Evolutionary conservation across 73 alveolate species (phyloP), one percentile per base, ranked within the genome.

Genomic region (Paramecium octaurelia): DNA sequence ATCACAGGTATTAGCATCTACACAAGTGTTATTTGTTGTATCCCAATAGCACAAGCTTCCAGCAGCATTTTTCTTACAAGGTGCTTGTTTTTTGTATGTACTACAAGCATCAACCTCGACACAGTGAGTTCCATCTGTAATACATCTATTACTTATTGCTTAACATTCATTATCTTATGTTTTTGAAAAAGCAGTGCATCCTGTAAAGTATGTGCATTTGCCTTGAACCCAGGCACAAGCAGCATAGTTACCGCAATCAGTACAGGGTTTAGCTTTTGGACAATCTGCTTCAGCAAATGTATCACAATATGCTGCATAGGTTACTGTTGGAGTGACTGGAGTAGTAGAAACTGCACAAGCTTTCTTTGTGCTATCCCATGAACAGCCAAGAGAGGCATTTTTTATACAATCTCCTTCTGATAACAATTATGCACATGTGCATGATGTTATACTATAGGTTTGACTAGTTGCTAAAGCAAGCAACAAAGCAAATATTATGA

Each of bases 71-170:
- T 23, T n/a, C n/a, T n/a, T n/a, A n/a, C n/a, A n/a, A n/a, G n/a
- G n/a, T n/a, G n/a, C n/a, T 21, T 59, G 20, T 21, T 59, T 59
- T 7, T 29, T 29, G 59, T 70, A 70, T 29, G 29, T 11, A 59
- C 24, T 70, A 38, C 86, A 70, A 8, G 54, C 46, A 27, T 70
- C 70, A 18, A 42, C 8, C 10, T 76, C 89, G 1, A 42, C 48
- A 20, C 89, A 76, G 8, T 76, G 64, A 36, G 89, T 76, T 40
- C 89, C 89, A 76, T 76, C 89, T 42, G 89, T 40, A 16, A 43
- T 76, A 29, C 89, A 76, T 42, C 36, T 24, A 40, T 34, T 76
- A 16, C 48, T 20, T 14, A 76, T 76, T 9, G 89, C 73, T 36
- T 76, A 40, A 58, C 89, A 76, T 20, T 40, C 64, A 16, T 50